Evolutionary conservation across 2,329 filamentous ascomycete species (phyloP).

Genomic region (Xylaria sp.): DNA sequence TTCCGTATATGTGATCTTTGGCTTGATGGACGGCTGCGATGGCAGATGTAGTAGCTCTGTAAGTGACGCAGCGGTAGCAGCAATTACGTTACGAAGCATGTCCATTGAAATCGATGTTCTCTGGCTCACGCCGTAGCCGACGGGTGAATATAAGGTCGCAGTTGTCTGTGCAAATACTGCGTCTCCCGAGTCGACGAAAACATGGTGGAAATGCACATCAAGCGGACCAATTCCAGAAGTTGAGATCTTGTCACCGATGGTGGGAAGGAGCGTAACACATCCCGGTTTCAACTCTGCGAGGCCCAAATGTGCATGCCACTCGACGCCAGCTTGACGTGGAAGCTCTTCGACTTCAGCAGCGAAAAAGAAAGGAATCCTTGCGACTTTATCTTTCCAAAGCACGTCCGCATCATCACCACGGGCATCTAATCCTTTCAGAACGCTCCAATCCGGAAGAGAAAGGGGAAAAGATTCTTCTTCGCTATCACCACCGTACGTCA

Average conservation of each 20-base stretch:
- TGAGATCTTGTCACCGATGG: not conserved
- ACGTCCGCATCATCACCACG: slow-evolving; percentile 51
- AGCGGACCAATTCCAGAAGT: slow-evolving; percentile 4
- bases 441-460: slow-evolving; percentile 63
- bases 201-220: slow-evolving; percentile 41
- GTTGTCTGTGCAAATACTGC: slow-evolving; percentile 45
- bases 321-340: slow-evolving; percentile 77
- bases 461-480: slow-evolving; percentile 45
- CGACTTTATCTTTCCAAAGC: slow-evolving; percentile 42
- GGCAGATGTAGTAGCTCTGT: slow-evolving; percentile 16
- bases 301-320: slow-evolving; percentile 83
- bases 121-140: slow-evolving; percentile 5
- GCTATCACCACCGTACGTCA: slow-evolving; percentile 52
- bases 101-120: slow-evolving; percentile 6
- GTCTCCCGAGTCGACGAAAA: slow-evolving; percentile 40
- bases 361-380: slow-evolving; percentile 72
- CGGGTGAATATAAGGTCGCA: slow-evolving; percentile 21
- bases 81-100: slow-evolving; percentile 23
- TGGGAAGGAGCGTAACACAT: slow-evolving; percentile 40
- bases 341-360: slow-evolving; percentile 80
- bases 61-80: slow-evolving; percentile 32
- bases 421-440: slow-evolving; percentile 53
- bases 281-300: slow-evolving; percentile 53
- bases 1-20: slow-evolving; percentile 47
- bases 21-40: slow-evolving; percentile 12